phyloP scores from a whole-genome alignment of 1,284 basidiomycete genomes.

The Marasmius sp. region DNA sequence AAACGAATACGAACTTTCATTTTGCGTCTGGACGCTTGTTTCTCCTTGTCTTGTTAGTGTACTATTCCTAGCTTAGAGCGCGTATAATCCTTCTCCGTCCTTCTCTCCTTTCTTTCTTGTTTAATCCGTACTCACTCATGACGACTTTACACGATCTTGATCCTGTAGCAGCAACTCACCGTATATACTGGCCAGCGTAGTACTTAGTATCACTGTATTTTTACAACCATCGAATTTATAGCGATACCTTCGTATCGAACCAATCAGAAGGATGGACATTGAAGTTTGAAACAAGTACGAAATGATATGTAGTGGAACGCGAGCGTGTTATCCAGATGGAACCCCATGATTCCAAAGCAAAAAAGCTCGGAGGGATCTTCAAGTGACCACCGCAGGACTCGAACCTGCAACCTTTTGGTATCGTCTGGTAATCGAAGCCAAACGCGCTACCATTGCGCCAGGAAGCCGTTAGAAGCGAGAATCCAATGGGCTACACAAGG shows the following conservation, averaged over 20 bases:
- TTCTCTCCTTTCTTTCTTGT: background rate
- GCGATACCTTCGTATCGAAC: too few species aligned
- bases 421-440: constrained; percentile 64
- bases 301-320: too few species aligned
- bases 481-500: too few species aligned
- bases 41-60: background rate
- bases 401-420: constrained; percentile 87
- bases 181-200: background rate
- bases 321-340: too few species aligned
- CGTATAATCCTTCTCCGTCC: background rate
- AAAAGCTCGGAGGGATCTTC: too few species aligned
- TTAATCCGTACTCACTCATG: background rate
- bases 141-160: background rate
- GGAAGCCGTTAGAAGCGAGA: constrained; percentile 42
- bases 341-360: too few species aligned
- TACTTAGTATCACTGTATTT: background rate
- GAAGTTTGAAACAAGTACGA: too few species aligned
- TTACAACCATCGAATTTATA: background rate
- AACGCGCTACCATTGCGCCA: constrained; percentile 86
- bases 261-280: too few species aligned
- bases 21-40: background rate
- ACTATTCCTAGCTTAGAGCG: background rate
- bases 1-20: background rate
- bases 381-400: constrained; percentile 83
- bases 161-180: background rate